These are phyloP conservation scores for Phialophora chinensis DNA, from an alignment of 2,329 filamentous ascomycete genomes.

Conservation along the genomic window DNA sequence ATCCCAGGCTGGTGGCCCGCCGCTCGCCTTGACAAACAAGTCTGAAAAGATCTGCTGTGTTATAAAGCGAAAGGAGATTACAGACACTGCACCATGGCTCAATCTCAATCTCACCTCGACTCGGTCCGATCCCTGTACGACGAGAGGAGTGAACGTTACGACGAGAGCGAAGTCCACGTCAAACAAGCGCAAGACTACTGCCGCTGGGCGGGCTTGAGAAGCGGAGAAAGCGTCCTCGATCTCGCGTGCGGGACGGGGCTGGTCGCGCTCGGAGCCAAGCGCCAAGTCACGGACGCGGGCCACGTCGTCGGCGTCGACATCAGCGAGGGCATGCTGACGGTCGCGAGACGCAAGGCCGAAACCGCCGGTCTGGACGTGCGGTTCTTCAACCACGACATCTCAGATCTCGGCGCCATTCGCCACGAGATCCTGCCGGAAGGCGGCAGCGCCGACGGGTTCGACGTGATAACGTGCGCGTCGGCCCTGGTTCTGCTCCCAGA, in stretches of 20 bases:
- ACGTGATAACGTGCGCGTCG: constrained; percentile 35
- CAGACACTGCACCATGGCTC: constrained; percentile 8
- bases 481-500: constrained; percentile 30
- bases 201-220: constrained; percentile 28
- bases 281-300: constrained; percentile 47
- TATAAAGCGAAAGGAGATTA: not conserved
- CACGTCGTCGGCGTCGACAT: constrained; percentile 52
- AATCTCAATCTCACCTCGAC: constrained; percentile 15
- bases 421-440: constrained; percentile 3
- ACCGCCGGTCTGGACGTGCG: constrained; percentile 10
- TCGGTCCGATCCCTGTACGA: constrained; percentile 29
- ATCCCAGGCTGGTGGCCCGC: not conserved
- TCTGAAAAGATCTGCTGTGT: not conserved
- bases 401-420: constrained; percentile 14
- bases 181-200: constrained; percentile 28
- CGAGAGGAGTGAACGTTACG: constrained; percentile 28
- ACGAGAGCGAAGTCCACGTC: constrained; percentile 28
- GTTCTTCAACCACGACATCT: constrained; percentile 28
- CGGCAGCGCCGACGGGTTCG: constrained; percentile 15
- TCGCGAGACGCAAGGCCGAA: constrained; percentile 41
- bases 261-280: constrained; percentile 48
- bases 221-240: constrained; percentile 52
- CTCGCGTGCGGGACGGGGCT: constrained; percentile 56
- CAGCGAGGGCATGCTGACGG: constrained; percentile 49
- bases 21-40: not conserved